Evolutionary conservation across 805 yeast genomes (phyloP).

Genomic region (Metschnikowia corniflorae): DNA sequence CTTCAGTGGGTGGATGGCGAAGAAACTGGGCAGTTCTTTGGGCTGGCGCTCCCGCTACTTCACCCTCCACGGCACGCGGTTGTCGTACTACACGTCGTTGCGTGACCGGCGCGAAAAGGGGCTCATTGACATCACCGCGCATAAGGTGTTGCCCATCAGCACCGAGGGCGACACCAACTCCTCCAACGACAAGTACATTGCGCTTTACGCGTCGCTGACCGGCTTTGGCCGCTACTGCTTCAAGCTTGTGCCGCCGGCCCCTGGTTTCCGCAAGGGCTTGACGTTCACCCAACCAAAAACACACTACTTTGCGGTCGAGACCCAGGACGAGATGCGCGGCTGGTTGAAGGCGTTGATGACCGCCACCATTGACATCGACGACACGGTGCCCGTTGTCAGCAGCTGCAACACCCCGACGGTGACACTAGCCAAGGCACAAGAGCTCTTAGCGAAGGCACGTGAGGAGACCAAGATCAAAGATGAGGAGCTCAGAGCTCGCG

Average conservation of each 20-base stretch:
- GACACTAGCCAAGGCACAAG: conserved; percentile 82
- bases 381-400: conserved; percentile 83
- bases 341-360: conserved; percentile 96
- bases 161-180: conserved; percentile 41
- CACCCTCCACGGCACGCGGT: conserved; percentile 85
- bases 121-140: conserved; percentile 91
- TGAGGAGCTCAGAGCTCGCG: conserved; percentile 46
- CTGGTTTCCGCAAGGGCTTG: conserved; percentile 91
- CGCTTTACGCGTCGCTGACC: conserved; percentile 87
- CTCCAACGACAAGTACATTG: conserved; percentile 75
- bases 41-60: conserved; percentile 89
- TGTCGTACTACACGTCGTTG: conserved; percentile 79
- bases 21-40: conserved; percentile 73
- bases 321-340: conserved; percentile 83
- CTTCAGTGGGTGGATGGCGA: conserved; percentile 93
- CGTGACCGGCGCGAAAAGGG: conserved; percentile 87
- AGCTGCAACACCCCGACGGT: conserved; percentile 96
- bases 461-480: conserved; percentile 63
- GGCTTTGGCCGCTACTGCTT: conserved; percentile 94
- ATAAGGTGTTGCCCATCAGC: conserved; percentile 72
- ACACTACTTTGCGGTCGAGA: conserved; percentile 93
- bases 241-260: conserved; percentile 94
- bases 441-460: conserved; percentile 74
- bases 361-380: conserved; percentile 95
- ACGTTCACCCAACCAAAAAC: conserved; percentile 95